Evolutionary conservation across 441 rosid species (phyloP).

Genomic region (Populus hybrid): DNA sequence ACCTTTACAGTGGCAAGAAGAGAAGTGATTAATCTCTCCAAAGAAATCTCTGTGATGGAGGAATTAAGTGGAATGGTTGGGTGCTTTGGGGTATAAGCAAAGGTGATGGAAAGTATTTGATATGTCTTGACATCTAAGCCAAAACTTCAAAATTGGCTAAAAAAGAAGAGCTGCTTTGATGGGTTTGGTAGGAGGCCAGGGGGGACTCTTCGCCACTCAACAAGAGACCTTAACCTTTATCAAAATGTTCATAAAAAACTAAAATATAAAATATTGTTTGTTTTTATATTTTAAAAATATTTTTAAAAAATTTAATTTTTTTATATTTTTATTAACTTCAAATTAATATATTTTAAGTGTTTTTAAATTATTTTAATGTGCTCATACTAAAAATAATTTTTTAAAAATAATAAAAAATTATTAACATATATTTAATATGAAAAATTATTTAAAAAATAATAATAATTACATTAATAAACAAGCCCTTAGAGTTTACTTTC

Average conservation of each 20-base stretch:
- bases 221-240: conserved; percentile 13
- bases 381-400: too few relatives aligned
- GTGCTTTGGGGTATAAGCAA: conserved; percentile 93
- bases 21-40: conserved; percentile 6
- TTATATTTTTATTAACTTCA: too few relatives aligned
- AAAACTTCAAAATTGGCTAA: conserved; percentile 6
- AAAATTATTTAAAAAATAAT: too few relatives aligned
- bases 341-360: too few relatives aligned
- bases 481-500: conserved; percentile 8
- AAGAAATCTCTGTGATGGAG: conserved; percentile 19
- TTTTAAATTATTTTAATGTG: too few relatives aligned
- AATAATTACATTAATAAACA: too few relatives aligned
- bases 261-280: background rate
- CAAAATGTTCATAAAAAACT: conserved; percentile 31
- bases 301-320: too few relatives aligned
- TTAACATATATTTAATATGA: too few relatives aligned
- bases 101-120: conserved; percentile 40
- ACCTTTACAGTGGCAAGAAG: conserved; percentile 18
- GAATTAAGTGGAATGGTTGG: conserved; percentile 49
- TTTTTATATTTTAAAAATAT: too few relatives aligned
- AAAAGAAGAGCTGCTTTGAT: conserved; percentile 8
- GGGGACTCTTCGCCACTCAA: conserved; percentile 17
- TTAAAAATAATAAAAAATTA: too few relatives aligned
- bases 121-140: conserved; percentile 49
- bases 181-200: conserved; percentile 32